Conservation (phyloP, 257 asterid species). For the Ilex asprella region DNA sequence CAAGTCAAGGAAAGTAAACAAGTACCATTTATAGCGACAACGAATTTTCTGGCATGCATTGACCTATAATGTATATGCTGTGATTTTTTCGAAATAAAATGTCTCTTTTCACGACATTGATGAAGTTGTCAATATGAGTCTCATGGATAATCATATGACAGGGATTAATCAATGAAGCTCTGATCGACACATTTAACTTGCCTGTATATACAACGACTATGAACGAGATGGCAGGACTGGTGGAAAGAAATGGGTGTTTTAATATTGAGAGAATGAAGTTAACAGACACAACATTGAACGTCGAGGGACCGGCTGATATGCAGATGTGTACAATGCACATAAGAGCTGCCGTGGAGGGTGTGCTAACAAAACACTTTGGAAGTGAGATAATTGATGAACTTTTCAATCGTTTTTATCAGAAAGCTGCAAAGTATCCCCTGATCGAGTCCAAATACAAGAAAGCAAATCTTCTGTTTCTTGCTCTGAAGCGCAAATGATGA, state of each 20-base stretch:
- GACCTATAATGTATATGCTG: too few relatives aligned
- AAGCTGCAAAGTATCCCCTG: background rate
- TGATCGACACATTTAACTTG: background rate
- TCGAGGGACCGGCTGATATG: background rate
- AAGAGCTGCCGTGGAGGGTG: background rate
- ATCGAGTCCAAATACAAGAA: background rate
- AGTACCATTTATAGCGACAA: too few relatives aligned
- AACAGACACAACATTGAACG: background rate
- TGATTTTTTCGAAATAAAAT: too few relatives aligned
- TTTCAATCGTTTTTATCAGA: background rate
- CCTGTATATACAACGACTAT: background rate
- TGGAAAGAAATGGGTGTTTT: background rate
- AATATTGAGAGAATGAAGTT: background rate
- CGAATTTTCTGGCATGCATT: too few relatives aligned
- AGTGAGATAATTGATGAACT: background rate
- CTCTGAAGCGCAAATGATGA: background rate
- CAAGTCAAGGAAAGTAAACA: too few relatives aligned
- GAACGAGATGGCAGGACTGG: background rate
- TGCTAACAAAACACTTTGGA: background rate
- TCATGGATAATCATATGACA: background rate
- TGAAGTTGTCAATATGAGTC: background rate
- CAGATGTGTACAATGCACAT: background rate
- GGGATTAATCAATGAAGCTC: background rate
- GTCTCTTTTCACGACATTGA: background rate
- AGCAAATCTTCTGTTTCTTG: background rate